A percentile compares a stretch with the other conserved stretches of the same genome.
Conservation (phyloP, 495 filamentous ascomycete species). For the Pyrenopolyporus hunteri region DNA sequence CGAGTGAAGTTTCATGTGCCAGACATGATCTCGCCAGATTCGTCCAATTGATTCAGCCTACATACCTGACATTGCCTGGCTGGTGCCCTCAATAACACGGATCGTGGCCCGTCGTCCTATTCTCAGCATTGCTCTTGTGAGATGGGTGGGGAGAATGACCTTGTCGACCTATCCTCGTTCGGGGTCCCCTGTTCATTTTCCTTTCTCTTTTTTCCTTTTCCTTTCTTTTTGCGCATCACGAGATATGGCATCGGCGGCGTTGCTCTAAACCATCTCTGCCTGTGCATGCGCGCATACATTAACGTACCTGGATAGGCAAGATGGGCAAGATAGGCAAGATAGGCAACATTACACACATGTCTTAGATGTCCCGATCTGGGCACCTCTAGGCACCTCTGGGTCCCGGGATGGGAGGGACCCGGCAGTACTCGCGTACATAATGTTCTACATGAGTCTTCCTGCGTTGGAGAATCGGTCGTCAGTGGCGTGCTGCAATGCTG, state of each 20-base stretch:
- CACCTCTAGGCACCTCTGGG: background rate
- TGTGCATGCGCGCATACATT: too few species aligned
- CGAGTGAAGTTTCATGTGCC: conserved; percentile 33
- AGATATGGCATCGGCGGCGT: conserved; percentile 3
- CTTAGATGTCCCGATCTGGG: conserved; percentile 15
- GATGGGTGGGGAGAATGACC: too few species aligned
- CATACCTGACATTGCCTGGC: background rate
- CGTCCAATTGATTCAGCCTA: conserved; percentile 30
- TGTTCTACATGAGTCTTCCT: background rate
- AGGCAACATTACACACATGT: too few species aligned
- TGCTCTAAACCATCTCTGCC: conserved; percentile 1
- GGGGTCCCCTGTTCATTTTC: too few species aligned
- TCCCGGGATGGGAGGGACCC: background rate
- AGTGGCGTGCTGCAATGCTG: background rate
- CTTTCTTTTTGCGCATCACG: background rate
- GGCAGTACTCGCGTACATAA: background rate
- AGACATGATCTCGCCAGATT: conserved; percentile 12
- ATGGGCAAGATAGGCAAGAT: too few species aligned
- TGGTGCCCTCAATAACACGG: background rate
- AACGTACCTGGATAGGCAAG: background rate
- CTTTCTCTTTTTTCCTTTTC: too few species aligned
- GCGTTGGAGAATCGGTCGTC: background rate
- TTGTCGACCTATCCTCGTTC: too few species aligned
- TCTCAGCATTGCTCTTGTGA: too few species aligned
- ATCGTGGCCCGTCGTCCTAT: background rate